Percentiles rank a stretch among this genome's conserved stretches.
phyloP scores from a whole-genome alignment of 129 eudicot species.

The Kitagawia praeruptora region DNA sequence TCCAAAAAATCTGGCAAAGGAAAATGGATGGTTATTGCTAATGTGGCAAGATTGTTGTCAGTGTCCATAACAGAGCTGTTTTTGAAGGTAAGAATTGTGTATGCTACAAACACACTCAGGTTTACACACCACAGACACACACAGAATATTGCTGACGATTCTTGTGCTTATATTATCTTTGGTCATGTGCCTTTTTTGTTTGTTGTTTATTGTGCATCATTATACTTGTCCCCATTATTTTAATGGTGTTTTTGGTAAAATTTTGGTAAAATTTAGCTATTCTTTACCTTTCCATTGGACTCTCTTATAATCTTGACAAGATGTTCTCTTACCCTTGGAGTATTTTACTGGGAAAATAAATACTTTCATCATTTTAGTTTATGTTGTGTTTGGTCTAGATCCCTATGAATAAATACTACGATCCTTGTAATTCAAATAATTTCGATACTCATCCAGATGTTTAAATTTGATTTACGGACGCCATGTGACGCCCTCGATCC shows the following conservation, averaged over 20 bases:
- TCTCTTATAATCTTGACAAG: neutral
- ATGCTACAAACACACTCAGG: neutral
- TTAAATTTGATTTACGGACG: too few species aligned
- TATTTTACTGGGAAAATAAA: neutral
- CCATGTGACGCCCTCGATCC: too few species aligned
- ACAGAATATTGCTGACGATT: neutral
- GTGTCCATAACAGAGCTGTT: constrained; percentile 66
- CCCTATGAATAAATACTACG: too few species aligned
- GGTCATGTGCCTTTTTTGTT: neutral
- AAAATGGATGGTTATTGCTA: constrained; percentile 91
- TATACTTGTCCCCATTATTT: neutral
- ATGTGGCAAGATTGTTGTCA: constrained; percentile 83
- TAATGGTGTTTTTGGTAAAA: neutral
- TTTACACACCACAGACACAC: neutral
- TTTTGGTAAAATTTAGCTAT: neutral
- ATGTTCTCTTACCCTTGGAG: neutral
- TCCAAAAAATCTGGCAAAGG: constrained; percentile 67
- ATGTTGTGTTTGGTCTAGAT: too few species aligned
- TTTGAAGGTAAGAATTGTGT: constrained; percentile 45
- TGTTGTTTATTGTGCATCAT: neutral
- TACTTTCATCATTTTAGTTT: neutral
- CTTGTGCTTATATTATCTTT: neutral
- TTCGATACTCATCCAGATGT: too few species aligned
- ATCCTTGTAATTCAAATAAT: too few species aligned
- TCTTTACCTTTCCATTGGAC: neutral